Evolutionary conservation across 257 asterid genomes (phyloP).

Genomic region (Anisodus tanguticus): DNA sequence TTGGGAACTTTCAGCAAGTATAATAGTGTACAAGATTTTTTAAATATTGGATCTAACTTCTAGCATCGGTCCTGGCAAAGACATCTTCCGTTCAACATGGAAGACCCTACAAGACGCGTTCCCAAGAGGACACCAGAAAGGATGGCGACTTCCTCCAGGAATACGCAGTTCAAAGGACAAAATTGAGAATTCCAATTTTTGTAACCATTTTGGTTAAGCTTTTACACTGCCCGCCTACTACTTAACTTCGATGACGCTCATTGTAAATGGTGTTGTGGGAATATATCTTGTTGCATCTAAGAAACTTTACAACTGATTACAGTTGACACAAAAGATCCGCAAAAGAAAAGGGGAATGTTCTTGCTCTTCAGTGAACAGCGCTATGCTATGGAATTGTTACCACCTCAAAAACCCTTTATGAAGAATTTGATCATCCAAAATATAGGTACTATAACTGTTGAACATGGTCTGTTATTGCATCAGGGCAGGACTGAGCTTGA

Average conservation of each 20-base stretch:
- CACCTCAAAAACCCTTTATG: neutral
- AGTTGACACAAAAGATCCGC: neutral
- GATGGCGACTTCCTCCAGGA: neutral
- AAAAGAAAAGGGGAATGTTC: neutral
- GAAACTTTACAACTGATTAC: constrained; percentile 2
- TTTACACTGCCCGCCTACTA: neutral
- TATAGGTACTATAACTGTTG: constrained; percentile 48
- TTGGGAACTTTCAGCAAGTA: too few species aligned
- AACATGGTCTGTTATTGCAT: constrained; percentile 65
- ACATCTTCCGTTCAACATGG: too few species aligned
- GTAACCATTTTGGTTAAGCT: neutral
- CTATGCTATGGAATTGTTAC: neutral
- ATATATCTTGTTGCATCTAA: neutral
- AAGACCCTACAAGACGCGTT: too few species aligned
- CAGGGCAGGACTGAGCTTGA: constrained; percentile 86
- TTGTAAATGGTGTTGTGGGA: neutral
- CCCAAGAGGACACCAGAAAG: neutral
- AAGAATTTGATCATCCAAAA: neutral
- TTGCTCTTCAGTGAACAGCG: constrained; percentile 25
- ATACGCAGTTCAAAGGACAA: neutral
- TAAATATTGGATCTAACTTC: too few species aligned
- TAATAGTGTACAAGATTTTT: too few species aligned
- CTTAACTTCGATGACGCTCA: neutral
- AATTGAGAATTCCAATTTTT: neutral
- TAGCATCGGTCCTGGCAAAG: too few species aligned